phyloP scores from a whole-genome alignment of 139 green algal species.

The Chlorella sorokiniana region DNA sequence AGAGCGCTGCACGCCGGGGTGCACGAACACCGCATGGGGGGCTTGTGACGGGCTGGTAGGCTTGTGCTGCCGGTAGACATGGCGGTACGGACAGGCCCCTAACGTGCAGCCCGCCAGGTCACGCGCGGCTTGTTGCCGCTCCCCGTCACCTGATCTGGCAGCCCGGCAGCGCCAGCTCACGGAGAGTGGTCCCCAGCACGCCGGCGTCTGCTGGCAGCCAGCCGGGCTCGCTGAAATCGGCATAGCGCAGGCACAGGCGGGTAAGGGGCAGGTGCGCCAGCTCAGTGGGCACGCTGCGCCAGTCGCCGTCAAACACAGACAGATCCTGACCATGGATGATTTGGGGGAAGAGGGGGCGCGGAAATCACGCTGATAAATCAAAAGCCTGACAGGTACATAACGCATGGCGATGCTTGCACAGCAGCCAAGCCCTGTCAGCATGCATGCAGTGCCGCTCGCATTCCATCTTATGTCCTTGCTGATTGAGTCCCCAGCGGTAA shows the following conservation, averaged over 20 bases:
- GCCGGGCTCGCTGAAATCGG: slow-evolving; percentile 7
- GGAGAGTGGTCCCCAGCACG: neutral
- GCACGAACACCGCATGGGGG: neutral
- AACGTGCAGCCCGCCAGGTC: neutral
- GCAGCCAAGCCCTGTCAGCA: too few species aligned
- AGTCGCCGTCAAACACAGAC: slow-evolving; percentile 18
- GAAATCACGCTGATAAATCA: neutral
- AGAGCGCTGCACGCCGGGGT: neutral
- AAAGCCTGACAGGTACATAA: neutral
- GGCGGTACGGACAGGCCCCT: neutral
- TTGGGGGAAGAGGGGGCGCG: neutral
- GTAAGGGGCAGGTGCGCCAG: slow-evolving; percentile 17
- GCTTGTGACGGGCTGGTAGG: neutral
- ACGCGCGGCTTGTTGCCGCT: neutral
- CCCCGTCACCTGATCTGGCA: slow-evolving; percentile 21
- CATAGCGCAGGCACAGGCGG: slow-evolving; percentile 27
- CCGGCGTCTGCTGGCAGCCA: neutral
- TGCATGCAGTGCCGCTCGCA: too few species aligned
- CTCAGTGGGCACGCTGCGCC: neutral
- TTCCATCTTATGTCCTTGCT: too few species aligned
- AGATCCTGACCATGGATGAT: neutral
- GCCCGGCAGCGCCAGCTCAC: slow-evolving; percentile 11
- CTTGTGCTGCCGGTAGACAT: neutral
- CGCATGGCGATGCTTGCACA: too few species aligned
- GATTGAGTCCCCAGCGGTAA: neutral